Base-by-base conservation (phyloP, 352 stramenopile species). In the Achlya hypogyna region DNA sequence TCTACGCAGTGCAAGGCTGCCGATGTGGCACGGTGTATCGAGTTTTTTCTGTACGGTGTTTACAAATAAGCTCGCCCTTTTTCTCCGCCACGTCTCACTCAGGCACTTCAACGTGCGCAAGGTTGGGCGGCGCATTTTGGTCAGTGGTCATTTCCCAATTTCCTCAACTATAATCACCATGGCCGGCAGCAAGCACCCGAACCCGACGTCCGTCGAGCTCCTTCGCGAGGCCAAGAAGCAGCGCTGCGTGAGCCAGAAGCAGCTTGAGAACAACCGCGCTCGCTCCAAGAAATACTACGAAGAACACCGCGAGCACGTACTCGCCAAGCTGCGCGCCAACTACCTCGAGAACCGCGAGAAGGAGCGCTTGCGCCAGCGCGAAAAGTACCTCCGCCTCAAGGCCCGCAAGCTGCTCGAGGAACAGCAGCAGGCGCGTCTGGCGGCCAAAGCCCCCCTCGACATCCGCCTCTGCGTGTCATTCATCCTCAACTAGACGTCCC, bases 231-330 rank as follows among this genome's bases (percentile, higher is more conserved):
- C 38, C 38, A 45, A 45, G 38, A 45, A 45, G 38, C 38, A 45
- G 38, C 38, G 38, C 38, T 45, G 38, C 38, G 38, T 45, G 38
- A 45, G 38, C 38, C 38, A 45, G 6, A 45, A 45, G 49, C 49
- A 56, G 31, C 49, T 56, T 20, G 49, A 56, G 31, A 56, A 16
- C 25, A 56, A 56, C 49, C 49, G 49, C 49, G 31, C 31, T 10
- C 49, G 49, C 25, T 56, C 49, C 49, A 56, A 56, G 31, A 56
- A 56, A 20, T 56, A 56, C 31, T 56, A 56, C 25, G 49, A 56
- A 56, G 49, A 56, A 16, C 25, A 56, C 31, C 49, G 49, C 31
- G 49, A 56, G 31, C 25, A 31, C 25, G 49, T 56, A 1, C 49
- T 56, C 8, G 49, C 49, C 2, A 56, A 56, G 31, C 49, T 56